Conservation (phyloP, 208 protist genomes). For the Crithidia bombi region DNA sequence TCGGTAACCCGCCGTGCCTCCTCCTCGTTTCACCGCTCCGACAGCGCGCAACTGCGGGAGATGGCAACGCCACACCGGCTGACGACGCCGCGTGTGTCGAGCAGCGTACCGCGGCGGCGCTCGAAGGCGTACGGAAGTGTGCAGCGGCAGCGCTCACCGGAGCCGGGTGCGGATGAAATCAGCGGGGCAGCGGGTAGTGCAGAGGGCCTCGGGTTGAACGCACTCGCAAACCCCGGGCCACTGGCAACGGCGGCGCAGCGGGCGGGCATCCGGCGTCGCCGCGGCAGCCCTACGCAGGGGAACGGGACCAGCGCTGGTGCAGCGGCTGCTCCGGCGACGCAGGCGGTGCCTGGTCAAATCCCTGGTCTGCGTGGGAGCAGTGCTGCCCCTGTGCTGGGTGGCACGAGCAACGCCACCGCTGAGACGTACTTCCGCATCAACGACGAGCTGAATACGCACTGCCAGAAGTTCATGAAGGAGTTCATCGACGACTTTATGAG, state of each 20-base stretch:
- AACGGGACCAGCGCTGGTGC: conserved; percentile 15
- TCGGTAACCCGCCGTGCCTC: conserved; percentile 28
- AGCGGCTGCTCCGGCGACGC: not conserved
- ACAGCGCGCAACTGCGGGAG: conserved; percentile 42
- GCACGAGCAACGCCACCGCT: conserved; percentile 22
- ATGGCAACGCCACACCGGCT: conserved; percentile 36
- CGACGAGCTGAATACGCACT: conserved; percentile 35
- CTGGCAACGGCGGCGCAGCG: conserved; percentile 18
- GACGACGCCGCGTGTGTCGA: conserved; percentile 23
- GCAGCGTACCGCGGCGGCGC: conserved; percentile 34
- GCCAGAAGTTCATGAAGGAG: conserved; percentile 44
- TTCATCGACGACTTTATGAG: conserved; percentile 55
- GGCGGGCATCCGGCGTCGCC: conserved; percentile 34
- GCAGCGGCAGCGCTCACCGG: conserved; percentile 12
- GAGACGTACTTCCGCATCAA: conserved; percentile 43
- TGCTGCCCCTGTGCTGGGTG: conserved; percentile 5
- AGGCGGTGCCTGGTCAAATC: conserved; percentile 25
- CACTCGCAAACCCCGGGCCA: conserved; percentile 10
- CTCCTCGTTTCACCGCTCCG: conserved; percentile 37
- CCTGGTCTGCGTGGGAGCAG: conserved; percentile 21
- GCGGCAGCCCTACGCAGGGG: conserved; percentile 31
- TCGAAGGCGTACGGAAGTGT: conserved; percentile 25
- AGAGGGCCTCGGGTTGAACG: not conserved
- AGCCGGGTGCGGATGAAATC: conserved; percentile 1
- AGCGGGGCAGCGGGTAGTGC: not conserved